Conservation (phyloP, 805 yeast genomes). For the Saccharomycopsis guyanensis region DNA sequence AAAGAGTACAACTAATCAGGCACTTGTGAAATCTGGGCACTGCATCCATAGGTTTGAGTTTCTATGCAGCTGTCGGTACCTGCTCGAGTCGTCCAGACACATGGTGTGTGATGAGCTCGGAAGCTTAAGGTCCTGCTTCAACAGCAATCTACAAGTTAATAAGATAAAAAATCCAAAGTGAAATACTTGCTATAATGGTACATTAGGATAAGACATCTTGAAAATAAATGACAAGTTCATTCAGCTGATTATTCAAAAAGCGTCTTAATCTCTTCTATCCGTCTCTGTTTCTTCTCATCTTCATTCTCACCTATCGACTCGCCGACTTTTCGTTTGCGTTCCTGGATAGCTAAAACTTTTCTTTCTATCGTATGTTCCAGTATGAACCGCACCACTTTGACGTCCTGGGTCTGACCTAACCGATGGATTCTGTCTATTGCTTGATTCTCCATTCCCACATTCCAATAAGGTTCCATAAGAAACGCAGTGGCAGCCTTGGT, state of each 20-base stretch:
- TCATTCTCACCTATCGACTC: constrained; percentile 71
- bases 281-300: constrained; percentile 60
- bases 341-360: constrained; percentile 36
- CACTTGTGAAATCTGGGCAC: no score
- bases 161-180: no score
- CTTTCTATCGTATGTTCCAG: constrained; percentile 94
- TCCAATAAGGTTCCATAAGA: constrained; percentile 97
- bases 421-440: constrained; percentile 98
- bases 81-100: no score
- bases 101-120: no score
- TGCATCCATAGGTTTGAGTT: no score
- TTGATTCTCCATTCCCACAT: constrained; percentile 98
- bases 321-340: constrained; percentile 72
- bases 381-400: constrained; percentile 90
- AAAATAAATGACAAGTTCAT: no score
- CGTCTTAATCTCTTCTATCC: constrained; percentile 67
- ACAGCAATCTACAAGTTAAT: no score
- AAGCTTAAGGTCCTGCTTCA: no score
- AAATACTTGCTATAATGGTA: no score
- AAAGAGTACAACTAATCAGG: no score
- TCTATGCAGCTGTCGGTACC: no score
- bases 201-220: no score
- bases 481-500: constrained; percentile 98
- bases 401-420: constrained; percentile 96
- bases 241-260: constrained; percentile 51